A percentile compares a stretch with the other conserved stretches of the same genome.
Conservation (phyloP, 2,329 filamentous ascomycete genomes). For the Xylariaceae sp. region DNA sequence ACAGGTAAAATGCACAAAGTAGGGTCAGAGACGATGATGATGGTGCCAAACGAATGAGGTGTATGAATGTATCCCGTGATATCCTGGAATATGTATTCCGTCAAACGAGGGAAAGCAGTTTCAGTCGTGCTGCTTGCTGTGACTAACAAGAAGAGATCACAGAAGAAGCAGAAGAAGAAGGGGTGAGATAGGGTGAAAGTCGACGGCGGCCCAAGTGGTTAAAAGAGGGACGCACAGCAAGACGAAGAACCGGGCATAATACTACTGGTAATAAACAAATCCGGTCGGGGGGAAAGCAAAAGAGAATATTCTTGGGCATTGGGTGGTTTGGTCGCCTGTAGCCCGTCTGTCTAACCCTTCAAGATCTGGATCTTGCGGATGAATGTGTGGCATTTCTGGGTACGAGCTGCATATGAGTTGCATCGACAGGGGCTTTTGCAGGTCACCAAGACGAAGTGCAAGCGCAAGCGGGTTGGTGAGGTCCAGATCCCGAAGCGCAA, state of each 20-base stretch:
- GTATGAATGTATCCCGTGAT: not conserved
- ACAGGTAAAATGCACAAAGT: not conserved
- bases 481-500: not conserved
- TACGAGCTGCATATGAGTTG: conserved; percentile 18
- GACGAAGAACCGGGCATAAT: conserved; percentile 3
- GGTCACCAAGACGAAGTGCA: not conserved
- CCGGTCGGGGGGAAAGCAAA: conserved; percentile 4
- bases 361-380: conserved; percentile 20
- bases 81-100: not conserved
- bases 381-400: conserved; percentile 15
- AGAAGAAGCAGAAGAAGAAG: not conserved
- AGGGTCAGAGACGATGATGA: not conserved
- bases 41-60: not conserved
- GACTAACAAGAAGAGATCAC: not conserved
- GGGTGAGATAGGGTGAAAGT: conserved; percentile 2
- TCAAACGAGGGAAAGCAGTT: not conserved
- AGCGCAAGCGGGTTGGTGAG: not conserved
- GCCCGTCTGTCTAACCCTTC: conserved; percentile 7
- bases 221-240: conserved; percentile 1
- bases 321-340: not conserved
- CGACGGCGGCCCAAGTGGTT: not conserved
- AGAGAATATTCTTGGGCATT: conserved; percentile 3
- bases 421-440: conserved; percentile 9
- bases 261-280: conserved; percentile 7
- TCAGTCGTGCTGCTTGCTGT: not conserved